Percentiles rank a stretch among this genome's conserved stretches.
Evolutionary conservation across 2,329 filamentous ascomycete species (phyloP).

Genomic region (Pseudogymnoascus sp.): DNA sequence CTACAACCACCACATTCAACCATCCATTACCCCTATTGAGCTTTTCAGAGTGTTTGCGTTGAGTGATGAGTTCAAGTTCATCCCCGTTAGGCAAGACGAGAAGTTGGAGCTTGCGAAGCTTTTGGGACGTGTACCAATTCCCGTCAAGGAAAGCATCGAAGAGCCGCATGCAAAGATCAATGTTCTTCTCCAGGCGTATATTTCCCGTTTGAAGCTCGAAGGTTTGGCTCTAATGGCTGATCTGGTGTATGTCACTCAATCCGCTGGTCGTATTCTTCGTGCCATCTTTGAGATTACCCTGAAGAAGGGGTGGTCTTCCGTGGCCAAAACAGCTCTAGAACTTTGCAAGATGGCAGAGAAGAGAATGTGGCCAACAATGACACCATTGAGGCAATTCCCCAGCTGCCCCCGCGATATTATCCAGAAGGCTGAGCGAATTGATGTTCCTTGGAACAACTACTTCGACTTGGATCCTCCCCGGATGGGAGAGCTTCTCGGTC

Average conservation of each 20-base stretch:
- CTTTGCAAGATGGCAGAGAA: slow-evolving; percentile 99
- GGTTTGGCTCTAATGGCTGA: slow-evolving; percentile 95
- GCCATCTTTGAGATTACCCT: slow-evolving; percentile 96
- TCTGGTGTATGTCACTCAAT: slow-evolving; percentile 97
- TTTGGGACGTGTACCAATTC: slow-evolving; percentile 81
- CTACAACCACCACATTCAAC: slow-evolving; percentile 92
- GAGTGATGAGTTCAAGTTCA: slow-evolving; percentile 98
- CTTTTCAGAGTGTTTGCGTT: slow-evolving; percentile 93
- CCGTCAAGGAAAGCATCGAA: slow-evolving; percentile 95
- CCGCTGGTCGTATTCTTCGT: slow-evolving; percentile 87
- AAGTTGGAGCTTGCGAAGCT: slow-evolving; percentile 93
- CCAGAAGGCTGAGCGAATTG: slow-evolving; percentile 87
- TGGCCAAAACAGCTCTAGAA: slow-evolving; percentile 85
- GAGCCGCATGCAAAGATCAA: slow-evolving; percentile 98
- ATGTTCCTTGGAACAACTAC: slow-evolving; percentile 87
- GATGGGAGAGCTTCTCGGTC: slow-evolving; percentile 88
- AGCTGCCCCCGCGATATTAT: slow-evolving; percentile 76
- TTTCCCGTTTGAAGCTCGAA: slow-evolving; percentile 87
- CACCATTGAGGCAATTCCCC: slow-evolving; percentile 84
- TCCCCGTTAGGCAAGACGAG: slow-evolving; percentile 93
- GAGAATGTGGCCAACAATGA: slow-evolving; percentile 99
- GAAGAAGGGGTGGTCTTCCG: slow-evolving; percentile 91
- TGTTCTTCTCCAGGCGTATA: slow-evolving; percentile 91
- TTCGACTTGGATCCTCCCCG: slow-evolving; percentile 93
- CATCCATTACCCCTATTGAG: slow-evolving; percentile 86